These are phyloP conservation scores for Starmerella scarabaei DNA, from an alignment of 805 yeast species.

Conservation along the genomic window DNA sequence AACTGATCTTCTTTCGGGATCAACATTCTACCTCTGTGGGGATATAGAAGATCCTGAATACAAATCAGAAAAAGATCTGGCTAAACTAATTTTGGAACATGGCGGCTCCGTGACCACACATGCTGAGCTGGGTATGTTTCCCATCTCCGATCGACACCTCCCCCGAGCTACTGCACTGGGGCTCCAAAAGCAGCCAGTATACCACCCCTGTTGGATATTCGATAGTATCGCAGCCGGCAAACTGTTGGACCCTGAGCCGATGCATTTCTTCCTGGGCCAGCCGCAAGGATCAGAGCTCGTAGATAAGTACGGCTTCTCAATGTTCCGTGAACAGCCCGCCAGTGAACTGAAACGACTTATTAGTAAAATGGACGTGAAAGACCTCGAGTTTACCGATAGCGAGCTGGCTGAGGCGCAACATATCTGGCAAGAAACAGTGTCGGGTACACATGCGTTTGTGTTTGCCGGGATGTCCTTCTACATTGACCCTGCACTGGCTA, in stretches of 20 bases:
- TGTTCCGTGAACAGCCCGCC: constrained; percentile 26
- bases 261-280: constrained; percentile 36
- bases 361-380: constrained; percentile 2
- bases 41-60: constrained; percentile 21
- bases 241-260: constrained; percentile 46
- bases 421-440: not conserved
- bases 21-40: constrained; percentile 20
- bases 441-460: not conserved
- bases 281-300: constrained; percentile 25
- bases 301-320: constrained; percentile 57
- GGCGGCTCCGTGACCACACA: constrained; percentile 25
- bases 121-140: constrained; percentile 1
- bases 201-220: constrained; percentile 58
- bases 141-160: constrained; percentile 20
- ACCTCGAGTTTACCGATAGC: not conserved
- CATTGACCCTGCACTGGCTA: not conserved
- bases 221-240: constrained; percentile 41
- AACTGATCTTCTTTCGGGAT: constrained; percentile 17
- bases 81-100: constrained; percentile 18
- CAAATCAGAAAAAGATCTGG: constrained; percentile 18
- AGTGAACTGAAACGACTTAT: constrained; percentile 21
- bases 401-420: not conserved
- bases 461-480: not conserved
- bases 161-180: constrained; percentile 12
- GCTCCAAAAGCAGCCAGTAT: constrained; percentile 33